Evolutionary conservation across 1,284 basidiomycete species (phyloP), one percentile per base, ranked within the genome.

Genomic region (Naganishia sp.): DNA sequence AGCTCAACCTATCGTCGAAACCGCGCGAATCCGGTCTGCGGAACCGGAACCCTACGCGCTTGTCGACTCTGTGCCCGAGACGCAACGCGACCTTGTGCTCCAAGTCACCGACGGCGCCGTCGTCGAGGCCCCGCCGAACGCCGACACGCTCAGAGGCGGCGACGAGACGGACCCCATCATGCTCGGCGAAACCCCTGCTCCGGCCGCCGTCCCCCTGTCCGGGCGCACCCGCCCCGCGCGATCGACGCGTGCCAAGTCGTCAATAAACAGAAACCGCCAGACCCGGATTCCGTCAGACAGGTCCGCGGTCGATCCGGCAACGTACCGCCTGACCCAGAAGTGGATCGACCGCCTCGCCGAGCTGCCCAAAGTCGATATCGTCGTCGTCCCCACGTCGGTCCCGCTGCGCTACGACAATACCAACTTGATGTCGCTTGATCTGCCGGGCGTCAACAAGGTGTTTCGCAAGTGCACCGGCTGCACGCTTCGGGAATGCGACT

Each of bases 401-500:
- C 59, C 59, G 23, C 59, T 61, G 15, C 48, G 49, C 23, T 42
- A 61, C 48, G 48, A 61, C 48, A 61, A 61, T 52, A 52, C 48
- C 21, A 61, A 61, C 45, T 61, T 61, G 59, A 61, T 61, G 59
- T 50, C 59, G 28, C 59, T 61, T 48, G 59, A 61, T 42, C 50
- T 52, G 25, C 59, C 59, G 18, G 59, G 59, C 39, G 59, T 61
- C 59, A 61, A 61, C 59, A 61, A 52, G 48, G 59, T 43, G 33
- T 61, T 61, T 28, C 33, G 59, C 36, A 61, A 61, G 45, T 61
- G 59, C 39, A 61, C 59, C n/a, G 59, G 59, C 48, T 61, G 59
- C 33, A 61, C 59, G 36, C 39, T 61, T 15, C 33, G 59, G 33
- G 59, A 61, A 43, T 61, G 59, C 15, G 48, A 49, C 2, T 61